Percentiles rank a stretch among this genome's conserved stretches.
phyloP scores from a whole-genome alignment of 2,329 filamentous ascomycete species.

The Ramularia endophylla region DNA sequence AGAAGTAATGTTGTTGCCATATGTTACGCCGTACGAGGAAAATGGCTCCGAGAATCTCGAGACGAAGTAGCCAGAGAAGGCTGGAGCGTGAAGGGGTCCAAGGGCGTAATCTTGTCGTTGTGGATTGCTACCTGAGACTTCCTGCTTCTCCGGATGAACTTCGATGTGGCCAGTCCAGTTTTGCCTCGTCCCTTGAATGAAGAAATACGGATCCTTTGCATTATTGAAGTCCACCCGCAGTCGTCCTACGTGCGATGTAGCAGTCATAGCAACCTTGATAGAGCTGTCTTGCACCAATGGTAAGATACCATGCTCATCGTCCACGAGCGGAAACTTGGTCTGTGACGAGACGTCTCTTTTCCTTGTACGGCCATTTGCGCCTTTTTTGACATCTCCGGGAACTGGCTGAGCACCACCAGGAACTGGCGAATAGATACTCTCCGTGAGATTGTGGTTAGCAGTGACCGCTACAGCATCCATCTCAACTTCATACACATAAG shows the following conservation, averaged over 20 bases:
- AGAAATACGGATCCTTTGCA: constrained; percentile 33
- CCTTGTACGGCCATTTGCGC: constrained; percentile 37
- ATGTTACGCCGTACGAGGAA: constrained; percentile 32
- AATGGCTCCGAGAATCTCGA: constrained; percentile 44
- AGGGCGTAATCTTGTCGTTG: constrained; percentile 44
- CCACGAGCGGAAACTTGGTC: not conserved
- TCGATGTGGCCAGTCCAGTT: constrained; percentile 43
- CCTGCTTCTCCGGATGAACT: constrained; percentile 33
- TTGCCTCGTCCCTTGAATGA: constrained; percentile 40
- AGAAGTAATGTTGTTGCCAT: constrained; percentile 20
- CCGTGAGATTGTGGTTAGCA: constrained; percentile 27
- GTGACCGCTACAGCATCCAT: constrained; percentile 33
- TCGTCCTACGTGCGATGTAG: constrained; percentile 39
- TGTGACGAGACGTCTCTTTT: constrained; percentile 6
- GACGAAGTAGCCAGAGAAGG: constrained; percentile 44
- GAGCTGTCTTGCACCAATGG: not conserved
- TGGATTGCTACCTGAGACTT: constrained; percentile 41
- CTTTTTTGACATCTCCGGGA: constrained; percentile 32
- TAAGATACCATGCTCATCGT: not conserved
- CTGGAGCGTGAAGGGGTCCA: constrained; percentile 37
- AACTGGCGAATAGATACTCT: constrained; percentile 33
- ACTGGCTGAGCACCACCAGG: constrained; percentile 38
- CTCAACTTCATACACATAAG: constrained; percentile 43
- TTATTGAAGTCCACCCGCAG: constrained; percentile 36
- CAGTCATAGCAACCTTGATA: constrained; percentile 36